phyloP scores from a whole-genome alignment of 768 basidiomycete genomes.

The Boletus barrowsii region DNA sequence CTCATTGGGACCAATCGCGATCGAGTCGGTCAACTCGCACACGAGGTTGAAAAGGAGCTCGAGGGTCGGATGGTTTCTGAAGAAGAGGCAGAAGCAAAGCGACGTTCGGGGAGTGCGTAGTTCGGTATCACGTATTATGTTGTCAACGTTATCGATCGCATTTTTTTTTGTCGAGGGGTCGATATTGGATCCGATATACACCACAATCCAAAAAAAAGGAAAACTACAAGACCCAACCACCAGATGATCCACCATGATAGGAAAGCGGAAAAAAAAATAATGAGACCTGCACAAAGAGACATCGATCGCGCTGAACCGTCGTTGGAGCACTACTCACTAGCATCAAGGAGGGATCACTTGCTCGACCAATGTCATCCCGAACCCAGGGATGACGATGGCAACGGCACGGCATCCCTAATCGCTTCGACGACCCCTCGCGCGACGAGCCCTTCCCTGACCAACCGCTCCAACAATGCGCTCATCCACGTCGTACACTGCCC shows the following conservation, averaged over 20 bases:
- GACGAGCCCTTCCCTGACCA: conserved; percentile 15
- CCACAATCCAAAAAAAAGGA: no score
- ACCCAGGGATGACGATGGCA: background rate
- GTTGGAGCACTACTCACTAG: no score
- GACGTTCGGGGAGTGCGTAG: conserved; percentile 27
- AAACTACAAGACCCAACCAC: no score
- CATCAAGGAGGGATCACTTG: no score
- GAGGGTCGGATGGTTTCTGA: conserved; percentile 60
- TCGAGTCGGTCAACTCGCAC: conserved; percentile 52
- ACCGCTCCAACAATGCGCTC: conserved; percentile 15
- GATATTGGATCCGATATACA: no score
- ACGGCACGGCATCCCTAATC: conserved; percentile 12
- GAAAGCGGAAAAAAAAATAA: no score
- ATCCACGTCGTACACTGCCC: conserved; percentile 19
- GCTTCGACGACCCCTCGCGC: conserved; percentile 1
- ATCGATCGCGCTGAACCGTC: no score
- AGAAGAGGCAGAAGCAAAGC: conserved; percentile 58
- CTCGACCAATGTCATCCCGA: no score
- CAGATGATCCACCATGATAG: background rate
- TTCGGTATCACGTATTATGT: background rate
- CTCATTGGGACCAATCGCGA: conserved; percentile 49
- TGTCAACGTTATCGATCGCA: no score
- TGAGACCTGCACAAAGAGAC: no score
- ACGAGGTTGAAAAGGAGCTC: conserved; percentile 59
- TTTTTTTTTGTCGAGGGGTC: no score